Evolutionary conservation across 352 stramenopile species (phyloP), one percentile per base, ranked within the genome.

Genomic region (Blastocystis sp.): DNA sequence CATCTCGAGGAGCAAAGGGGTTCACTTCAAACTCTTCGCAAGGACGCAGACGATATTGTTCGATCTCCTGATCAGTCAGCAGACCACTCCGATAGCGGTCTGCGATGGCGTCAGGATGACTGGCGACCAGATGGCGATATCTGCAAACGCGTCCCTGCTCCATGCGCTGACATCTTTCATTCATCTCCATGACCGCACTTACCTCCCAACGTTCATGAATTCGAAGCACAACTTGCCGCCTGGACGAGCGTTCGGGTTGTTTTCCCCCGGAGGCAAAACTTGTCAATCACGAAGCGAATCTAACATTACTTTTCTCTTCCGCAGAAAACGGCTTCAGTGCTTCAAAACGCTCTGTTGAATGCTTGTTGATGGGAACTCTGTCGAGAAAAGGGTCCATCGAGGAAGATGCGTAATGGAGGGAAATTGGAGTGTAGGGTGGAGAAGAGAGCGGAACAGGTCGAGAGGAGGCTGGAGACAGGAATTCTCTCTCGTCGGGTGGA

Each of bases 71-170:
- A 8, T 76, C 9, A 0, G 41, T 62, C 37, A 89, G 41, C 9
- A 66, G 24, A 11, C 64, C 56, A 41, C 47, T 89, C 2, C 59
- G 55, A 59, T 41, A 89, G 0, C 78, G 78, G 47, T 89, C 78
- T n/a, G 78, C 78, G 39, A 89, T 89, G 18, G 78, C 78, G 26
- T 89, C 78, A 24, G 78, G 78, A 50, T 89, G 78, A 24, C 50
- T 54, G 0, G 56, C 30, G 18, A 39, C 62, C 43, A 89, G 50
- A 30, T 89, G 78, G n/a, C 78, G 53, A 43, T 76, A 89, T n/a
- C 50, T 43, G 59, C 78, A 89, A 0, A 76, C 43, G 18, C 47
- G 37, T 26, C 78, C 78, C 20, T 78, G 26, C 26, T 34, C 6
- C 45, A 63, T 47, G 18, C 78, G 53, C 20, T 62, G 16, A 43